Evolutionary conservation across 371 early-diverging fungal genomes (phyloP).

Genomic region (Mucor sp.): DNA sequence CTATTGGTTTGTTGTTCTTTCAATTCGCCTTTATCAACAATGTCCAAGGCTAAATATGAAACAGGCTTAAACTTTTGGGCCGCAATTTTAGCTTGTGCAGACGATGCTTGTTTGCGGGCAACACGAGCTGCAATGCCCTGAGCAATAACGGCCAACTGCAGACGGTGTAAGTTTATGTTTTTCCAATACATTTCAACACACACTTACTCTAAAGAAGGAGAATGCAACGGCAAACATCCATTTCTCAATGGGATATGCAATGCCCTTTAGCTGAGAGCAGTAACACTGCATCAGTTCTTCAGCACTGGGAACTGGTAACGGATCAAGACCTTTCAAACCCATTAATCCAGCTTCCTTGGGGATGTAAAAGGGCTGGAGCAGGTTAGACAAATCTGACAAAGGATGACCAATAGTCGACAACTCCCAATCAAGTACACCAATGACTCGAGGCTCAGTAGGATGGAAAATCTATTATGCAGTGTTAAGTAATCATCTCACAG

Average conservation of each 20-base stretch:
- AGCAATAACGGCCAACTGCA: slow-evolving; percentile 57
- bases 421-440: slow-evolving; percentile 96
- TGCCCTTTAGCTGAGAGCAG: slow-evolving; percentile 50
- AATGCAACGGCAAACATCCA: slow-evolving; percentile 53
- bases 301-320: slow-evolving; percentile 61
- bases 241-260: slow-evolving; percentile 62
- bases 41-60: slow-evolving; percentile 28
- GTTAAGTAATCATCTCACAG: neutral
- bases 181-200: no score
- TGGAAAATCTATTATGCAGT: slow-evolving; percentile 64
- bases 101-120: slow-evolving; percentile 83
- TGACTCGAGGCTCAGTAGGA: slow-evolving; percentile 73
- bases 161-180: neutral
- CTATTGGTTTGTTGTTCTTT: neutral
- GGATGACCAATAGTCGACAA: slow-evolving; percentile 94
- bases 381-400: slow-evolving; percentile 88
- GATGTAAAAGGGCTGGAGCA: slow-evolving; percentile 75
- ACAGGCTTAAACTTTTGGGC: slow-evolving; percentile 41
- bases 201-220: slow-evolving; percentile 44
- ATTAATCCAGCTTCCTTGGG: slow-evolving; percentile 13
- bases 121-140: slow-evolving; percentile 88
- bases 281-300: slow-evolving; percentile 65
- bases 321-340: slow-evolving; percentile 41
- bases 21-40: slow-evolving; percentile 30
- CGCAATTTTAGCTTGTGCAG: slow-evolving; percentile 60